Percentiles rank a stretch among this genome's conserved stretches.
Evolutionary conservation across 805 yeast genomes (phyloP).

Genomic region (Candida nonsorbophila): DNA sequence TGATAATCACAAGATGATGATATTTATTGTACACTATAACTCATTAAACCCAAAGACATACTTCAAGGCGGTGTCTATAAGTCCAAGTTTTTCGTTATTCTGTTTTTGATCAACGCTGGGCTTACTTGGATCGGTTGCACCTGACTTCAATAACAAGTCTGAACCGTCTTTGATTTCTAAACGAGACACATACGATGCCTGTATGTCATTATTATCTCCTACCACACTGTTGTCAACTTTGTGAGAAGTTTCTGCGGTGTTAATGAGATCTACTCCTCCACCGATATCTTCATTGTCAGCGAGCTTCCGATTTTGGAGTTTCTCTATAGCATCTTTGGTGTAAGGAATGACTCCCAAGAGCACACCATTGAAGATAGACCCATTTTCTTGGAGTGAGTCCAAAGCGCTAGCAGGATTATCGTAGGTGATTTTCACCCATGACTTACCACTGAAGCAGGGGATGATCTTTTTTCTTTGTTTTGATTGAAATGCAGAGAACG

Average conservation of each 20-base stretch:
- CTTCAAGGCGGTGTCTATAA: conserved; percentile 26
- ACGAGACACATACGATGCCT: conserved; percentile 15
- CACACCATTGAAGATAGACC: conserved; percentile 60
- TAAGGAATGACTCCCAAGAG: conserved; percentile 69
- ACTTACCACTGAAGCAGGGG: conserved; percentile 79
- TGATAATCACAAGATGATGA: neutral
- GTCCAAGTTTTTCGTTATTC: conserved; percentile 25
- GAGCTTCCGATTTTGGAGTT: conserved; percentile 43
- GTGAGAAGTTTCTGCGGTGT: neutral
- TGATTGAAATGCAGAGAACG: conserved; percentile 5
- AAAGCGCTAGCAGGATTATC: conserved; percentile 68
- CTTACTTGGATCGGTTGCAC: conserved; percentile 14
- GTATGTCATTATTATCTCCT: conserved; percentile 2
- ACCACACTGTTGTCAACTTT: conserved; percentile 2
- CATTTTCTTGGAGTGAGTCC: conserved; percentile 83
- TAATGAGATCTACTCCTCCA: conserved; percentile 16
- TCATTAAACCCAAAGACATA: conserved; percentile 41
- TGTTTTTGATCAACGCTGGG: conserved; percentile 13
- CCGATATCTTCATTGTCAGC: conserved; percentile 46
- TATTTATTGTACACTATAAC: conserved; percentile 15
- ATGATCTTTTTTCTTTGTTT: conserved; percentile 15
- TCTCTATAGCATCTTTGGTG: conserved; percentile 54
- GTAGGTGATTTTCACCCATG: conserved; percentile 90
- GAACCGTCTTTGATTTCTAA: conserved; percentile 38
- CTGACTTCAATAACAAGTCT: conserved; percentile 26